phyloP scores from a whole-genome alignment of 257 asterid species.

The Catharanthus roseus region DNA sequence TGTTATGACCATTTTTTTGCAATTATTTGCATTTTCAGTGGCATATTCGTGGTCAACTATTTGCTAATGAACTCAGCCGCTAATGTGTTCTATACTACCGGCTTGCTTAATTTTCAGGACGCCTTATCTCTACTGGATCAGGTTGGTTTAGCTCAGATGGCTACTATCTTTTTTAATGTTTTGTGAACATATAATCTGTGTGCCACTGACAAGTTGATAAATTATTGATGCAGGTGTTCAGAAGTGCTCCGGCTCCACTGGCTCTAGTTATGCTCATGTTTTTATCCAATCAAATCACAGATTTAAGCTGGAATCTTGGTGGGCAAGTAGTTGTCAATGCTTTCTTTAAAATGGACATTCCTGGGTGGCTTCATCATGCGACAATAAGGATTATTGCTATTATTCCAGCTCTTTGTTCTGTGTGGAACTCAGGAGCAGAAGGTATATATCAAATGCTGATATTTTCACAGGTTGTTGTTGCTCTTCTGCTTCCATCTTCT shows the following conservation, averaged over 20 bases:
- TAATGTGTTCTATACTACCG: slow-evolving; percentile 54
- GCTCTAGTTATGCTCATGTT: slow-evolving; percentile 50
- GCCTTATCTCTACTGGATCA: slow-evolving; percentile 83
- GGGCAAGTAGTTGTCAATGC: slow-evolving; percentile 51
- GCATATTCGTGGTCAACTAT: slow-evolving; percentile 71
- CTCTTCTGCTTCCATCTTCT: slow-evolving; percentile 91
- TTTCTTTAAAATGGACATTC: slow-evolving; percentile 68
- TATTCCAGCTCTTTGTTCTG: slow-evolving; percentile 79
- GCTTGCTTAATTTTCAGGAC: slow-evolving; percentile 75
- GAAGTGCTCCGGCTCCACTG: slow-evolving; percentile 61
- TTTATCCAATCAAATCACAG: slow-evolving; percentile 67
- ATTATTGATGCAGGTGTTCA: slow-evolving; percentile 56
- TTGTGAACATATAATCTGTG: background rate
- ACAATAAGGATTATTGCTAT: slow-evolving; percentile 77
- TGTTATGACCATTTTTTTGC: slow-evolving; percentile 87
- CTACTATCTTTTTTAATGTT: background rate
- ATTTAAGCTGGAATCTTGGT: slow-evolving; percentile 74
- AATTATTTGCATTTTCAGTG: slow-evolving; percentile 69
- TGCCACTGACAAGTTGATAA: slow-evolving; percentile 13
- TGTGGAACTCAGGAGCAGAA: slow-evolving; percentile 83
- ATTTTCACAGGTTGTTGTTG: slow-evolving; percentile 72
- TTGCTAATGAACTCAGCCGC: slow-evolving; percentile 69
- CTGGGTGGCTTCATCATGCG: slow-evolving; percentile 91
- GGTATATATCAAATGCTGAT: slow-evolving; percentile 81
- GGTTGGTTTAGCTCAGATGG: slow-evolving; percentile 43